Conservation (phyloP, 805 yeast genomes). For the Nakazawaea ernobii region DNA sequence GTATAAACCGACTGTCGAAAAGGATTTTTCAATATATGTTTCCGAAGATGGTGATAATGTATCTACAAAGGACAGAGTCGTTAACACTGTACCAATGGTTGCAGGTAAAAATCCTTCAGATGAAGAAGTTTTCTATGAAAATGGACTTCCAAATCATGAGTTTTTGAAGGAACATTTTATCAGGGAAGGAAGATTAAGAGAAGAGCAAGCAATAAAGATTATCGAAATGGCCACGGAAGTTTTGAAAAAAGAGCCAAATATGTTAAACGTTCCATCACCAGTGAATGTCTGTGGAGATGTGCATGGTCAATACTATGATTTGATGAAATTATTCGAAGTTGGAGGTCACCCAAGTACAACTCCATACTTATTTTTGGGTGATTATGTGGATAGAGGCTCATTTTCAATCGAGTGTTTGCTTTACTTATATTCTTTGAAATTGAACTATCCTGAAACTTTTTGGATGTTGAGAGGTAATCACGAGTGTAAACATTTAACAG, state of each 20-base stretch:
- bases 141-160: constrained; percentile 66
- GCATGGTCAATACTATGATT: constrained; percentile 93
- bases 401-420: constrained; percentile 80
- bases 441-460: constrained; percentile 66
- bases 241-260: constrained; percentile 68
- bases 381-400: constrained; percentile 92
- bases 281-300: constrained; percentile 95
- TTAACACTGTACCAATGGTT: constrained; percentile 58
- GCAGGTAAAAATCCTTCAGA: constrained; percentile 61
- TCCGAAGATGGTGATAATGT: constrained; percentile 54
- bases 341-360: constrained; percentile 85
- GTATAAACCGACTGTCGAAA: constrained; percentile 31
- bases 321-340: constrained; percentile 85
- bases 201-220: constrained; percentile 65
- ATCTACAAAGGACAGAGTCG: constrained; percentile 53
- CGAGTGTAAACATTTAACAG: constrained; percentile 89
- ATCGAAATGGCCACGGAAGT: constrained; percentile 57
- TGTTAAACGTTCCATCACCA: constrained; percentile 82
- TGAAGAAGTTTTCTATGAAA: constrained; percentile 53
- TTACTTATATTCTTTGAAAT: constrained; percentile 71
- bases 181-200: constrained; percentile 74
- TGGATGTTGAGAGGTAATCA: constrained; percentile 91
- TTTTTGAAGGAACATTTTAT: constrained; percentile 70
- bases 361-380: constrained; percentile 81
- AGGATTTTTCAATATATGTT: constrained; percentile 37